Conservation (phyloP, 1,139 yeast genomes). For the Saccharomyces hybrid region DNA sequence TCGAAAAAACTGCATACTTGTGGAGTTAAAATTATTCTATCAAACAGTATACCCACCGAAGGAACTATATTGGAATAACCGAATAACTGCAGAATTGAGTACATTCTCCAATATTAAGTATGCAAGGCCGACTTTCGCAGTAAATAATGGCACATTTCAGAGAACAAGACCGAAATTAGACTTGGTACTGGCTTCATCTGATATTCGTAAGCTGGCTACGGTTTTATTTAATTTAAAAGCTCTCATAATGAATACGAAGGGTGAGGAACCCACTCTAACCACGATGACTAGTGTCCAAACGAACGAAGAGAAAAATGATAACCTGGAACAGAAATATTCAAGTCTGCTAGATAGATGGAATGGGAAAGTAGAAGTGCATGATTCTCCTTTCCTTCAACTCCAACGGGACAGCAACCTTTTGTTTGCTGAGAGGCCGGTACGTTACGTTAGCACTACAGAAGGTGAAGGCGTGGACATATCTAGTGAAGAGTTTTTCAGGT, state of each 20-base stretch:
- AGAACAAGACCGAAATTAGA: constrained; percentile 11
- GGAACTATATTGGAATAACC: constrained; percentile 9
- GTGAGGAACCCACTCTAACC: not conserved
- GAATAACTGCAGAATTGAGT: constrained; percentile 8
- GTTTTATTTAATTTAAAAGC: constrained; percentile 13
- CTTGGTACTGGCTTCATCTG: constrained; percentile 11
- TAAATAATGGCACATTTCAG: constrained; percentile 3
- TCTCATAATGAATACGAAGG: not conserved
- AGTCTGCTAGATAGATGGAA: not conserved
- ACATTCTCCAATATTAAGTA: constrained; percentile 16
- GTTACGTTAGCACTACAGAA: not conserved
- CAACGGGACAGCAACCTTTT: not conserved
- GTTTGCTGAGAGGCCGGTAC: not conserved
- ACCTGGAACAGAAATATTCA: not conserved
- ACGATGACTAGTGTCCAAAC: not conserved
- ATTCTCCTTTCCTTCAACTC: not conserved
- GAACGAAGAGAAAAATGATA: not conserved
- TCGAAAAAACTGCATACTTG: constrained; percentile 8
- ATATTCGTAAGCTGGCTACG: constrained; percentile 8
- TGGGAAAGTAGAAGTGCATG: not conserved
- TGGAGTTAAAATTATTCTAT: constrained; percentile 9
- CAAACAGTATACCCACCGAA: constrained; percentile 7
- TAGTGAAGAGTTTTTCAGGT: not conserved
- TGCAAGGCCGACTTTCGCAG: constrained; percentile 13
- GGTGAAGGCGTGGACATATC: not conserved